Base-by-base conservation (phyloP, 306 rosid species). In the Vicia villosa region DNA sequence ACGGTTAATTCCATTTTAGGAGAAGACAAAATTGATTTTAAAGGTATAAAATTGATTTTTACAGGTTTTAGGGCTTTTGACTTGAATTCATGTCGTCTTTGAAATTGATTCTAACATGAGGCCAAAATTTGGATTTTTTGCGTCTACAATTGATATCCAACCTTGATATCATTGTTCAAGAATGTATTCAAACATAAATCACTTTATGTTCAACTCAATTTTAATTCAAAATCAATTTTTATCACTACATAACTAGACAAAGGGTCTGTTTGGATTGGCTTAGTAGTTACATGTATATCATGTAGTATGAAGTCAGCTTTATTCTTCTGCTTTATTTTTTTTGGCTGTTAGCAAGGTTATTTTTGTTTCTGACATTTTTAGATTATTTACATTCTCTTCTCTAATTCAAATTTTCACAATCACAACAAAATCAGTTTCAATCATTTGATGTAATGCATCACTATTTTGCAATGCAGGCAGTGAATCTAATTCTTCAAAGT, bases 391-490 rank as follows among this genome's bases (percentile, higher is more conserved):
- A 32, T 56, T 51, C 30, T 41, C 30, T 59, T 66, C 61, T 62
- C 50, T 67, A 20, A 10, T 67, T 59, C 75, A 63, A 52, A 57
- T 16, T 66, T 69, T 9, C 56, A 9, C 56, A 50, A 52, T 74
- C 52, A 40, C 22, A 13, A 60, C 59, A 47, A 69, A 32, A 38
- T 34, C 38, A 46, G 41, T 13, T 72, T 52, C 56, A 46, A 12
- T 55, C 36, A 43, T 77, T 72, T 76, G 70, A 77, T 83, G 72
- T 72, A 80, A 49, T 74, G 57, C 43, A 16, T 65, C 74, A 58
- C 49, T 40, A 43, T 47, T 73, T 62, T 80, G 83, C 50, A 71
- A 65, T 82, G 86, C 96, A 90, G 96, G 96, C 82, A 90, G 98
- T 80, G 81, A 86, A 73, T 68, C 88, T 62, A 90, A 93, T 81